These are phyloP conservation scores for Alternaria solani DNA, from an alignment of 2,329 filamentous ascomycete genomes.

Conservation along the genomic window DNA sequence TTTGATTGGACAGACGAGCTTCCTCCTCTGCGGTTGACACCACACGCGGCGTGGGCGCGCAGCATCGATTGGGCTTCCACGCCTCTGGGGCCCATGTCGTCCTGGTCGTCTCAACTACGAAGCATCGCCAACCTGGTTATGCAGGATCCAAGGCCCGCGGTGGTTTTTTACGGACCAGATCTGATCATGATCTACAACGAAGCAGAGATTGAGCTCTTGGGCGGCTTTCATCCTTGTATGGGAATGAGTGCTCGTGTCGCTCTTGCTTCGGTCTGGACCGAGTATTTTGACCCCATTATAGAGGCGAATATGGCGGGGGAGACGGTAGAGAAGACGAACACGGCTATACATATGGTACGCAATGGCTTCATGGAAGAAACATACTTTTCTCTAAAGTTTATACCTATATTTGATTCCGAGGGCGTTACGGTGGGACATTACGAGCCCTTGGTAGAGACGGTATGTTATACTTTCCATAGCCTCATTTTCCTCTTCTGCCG, in stretches of 20 bases:
- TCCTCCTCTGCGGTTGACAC: slow-evolving; percentile 19
- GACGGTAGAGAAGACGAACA: slow-evolving; percentile 63
- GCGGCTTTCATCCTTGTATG: slow-evolving; percentile 62
- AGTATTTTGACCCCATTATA: slow-evolving; percentile 36
- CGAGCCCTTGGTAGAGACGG: slow-evolving; percentile 81
- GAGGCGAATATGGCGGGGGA: slow-evolving; percentile 31
- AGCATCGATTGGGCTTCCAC: slow-evolving; percentile 76
- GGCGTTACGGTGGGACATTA: slow-evolving; percentile 76
- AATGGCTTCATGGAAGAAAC: slow-evolving; percentile 76
- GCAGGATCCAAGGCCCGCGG: slow-evolving; percentile 61
- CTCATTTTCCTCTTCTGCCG: background rate
- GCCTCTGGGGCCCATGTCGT: slow-evolving; percentile 73
- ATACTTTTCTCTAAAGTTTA: slow-evolving; percentile 80
- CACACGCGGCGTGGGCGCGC: slow-evolving; percentile 49
- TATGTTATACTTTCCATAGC: slow-evolving; percentile 42
- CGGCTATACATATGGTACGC: slow-evolving; percentile 73
- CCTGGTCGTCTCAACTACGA: slow-evolving; percentile 73
- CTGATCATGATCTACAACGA: slow-evolving; percentile 52
- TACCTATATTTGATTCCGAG: slow-evolving; percentile 74
- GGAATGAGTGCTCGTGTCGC: slow-evolving; percentile 67
- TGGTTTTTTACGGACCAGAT: slow-evolving; percentile 62
- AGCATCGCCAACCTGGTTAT: slow-evolving; percentile 81
- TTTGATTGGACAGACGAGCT: slow-evolving; percentile 28
- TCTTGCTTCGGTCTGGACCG: slow-evolving; percentile 71
- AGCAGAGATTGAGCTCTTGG: slow-evolving; percentile 42